Evolutionary conservation across 164 flowering plant genomes (phyloP).

Genomic region (Liquidambar formosana): DNA sequence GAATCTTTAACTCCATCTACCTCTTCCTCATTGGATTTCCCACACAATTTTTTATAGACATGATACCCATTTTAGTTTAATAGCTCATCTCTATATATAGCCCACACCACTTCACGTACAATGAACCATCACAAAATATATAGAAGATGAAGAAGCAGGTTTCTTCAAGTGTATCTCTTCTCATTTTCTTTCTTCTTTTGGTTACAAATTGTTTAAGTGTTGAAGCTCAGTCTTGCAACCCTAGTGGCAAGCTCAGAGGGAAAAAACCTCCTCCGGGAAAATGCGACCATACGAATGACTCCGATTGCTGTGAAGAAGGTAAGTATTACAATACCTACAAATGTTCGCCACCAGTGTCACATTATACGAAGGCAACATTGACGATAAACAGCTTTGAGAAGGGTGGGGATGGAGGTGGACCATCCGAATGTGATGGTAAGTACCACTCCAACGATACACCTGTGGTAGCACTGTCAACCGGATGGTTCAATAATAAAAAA

Average conservation of each 20-base stretch:
- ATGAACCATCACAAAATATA: too few relatives aligned
- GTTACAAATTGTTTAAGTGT: too few relatives aligned
- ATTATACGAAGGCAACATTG: conserved; percentile 13
- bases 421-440: conserved; percentile 26
- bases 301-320: conserved; percentile 19
- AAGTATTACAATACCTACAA: conserved; percentile 11
- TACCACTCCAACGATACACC: conserved; percentile 9
- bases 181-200: too few relatives aligned
- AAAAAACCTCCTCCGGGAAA: not conserved
- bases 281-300: conserved; percentile 6
- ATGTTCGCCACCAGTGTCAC: conserved; percentile 25
- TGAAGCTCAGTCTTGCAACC: not conserved
- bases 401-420: conserved; percentile 29
- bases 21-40: too few relatives aligned
- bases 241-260: conserved; percentile 7
- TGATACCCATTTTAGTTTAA: too few relatives aligned
- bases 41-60: too few relatives aligned
- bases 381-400: conserved; percentile 25
- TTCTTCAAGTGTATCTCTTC: too few relatives aligned
- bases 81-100: too few relatives aligned
- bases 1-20: too few relatives aligned
- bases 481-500: conserved; percentile 8
- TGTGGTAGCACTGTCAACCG: conserved; percentile 11
- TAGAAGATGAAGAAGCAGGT: too few relatives aligned
- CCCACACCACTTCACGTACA: too few relatives aligned